A percentile compares a stretch with the other conserved stretches of the same genome.
Conservation (phyloP, 306 rosid genomes). For the Cajanus cajan region DNA sequence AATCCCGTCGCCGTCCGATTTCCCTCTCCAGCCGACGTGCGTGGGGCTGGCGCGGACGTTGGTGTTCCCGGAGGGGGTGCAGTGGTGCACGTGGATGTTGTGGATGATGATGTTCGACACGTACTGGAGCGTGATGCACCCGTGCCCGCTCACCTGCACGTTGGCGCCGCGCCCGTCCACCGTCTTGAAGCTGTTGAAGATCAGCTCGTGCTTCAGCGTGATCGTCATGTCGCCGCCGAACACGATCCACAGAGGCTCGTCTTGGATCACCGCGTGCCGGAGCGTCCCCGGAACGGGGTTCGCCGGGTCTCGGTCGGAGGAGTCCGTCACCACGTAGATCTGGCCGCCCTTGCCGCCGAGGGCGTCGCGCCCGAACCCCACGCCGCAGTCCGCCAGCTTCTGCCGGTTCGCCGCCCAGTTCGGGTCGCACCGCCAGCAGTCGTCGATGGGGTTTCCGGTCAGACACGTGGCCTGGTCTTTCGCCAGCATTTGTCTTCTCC, state of each 20-base stretch:
- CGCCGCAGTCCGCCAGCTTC: constrained; percentile 81
- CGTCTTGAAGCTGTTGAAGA: constrained; percentile 86
- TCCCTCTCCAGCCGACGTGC: constrained; percentile 69
- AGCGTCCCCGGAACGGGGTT: constrained; percentile 87
- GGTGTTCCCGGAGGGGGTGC: constrained; percentile 77
- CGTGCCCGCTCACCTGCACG: constrained; percentile 76
- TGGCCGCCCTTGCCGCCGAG: constrained; percentile 91
- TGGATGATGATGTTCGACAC: constrained; percentile 82
- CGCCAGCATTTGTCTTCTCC: constrained; percentile 48
- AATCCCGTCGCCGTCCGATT: constrained; percentile 93
- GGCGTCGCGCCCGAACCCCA: constrained; percentile 83
- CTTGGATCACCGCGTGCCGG: constrained; percentile 93
- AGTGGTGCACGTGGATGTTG: constrained; percentile 81
- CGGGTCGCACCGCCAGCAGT: constrained; percentile 85
- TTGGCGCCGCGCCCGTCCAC: constrained; percentile 83
- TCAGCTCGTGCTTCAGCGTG: constrained; percentile 71
- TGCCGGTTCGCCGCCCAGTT: constrained; percentile 73
- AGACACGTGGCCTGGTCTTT: constrained; percentile 50
- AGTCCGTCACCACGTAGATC: constrained; percentile 86
- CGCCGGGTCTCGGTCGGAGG: constrained; percentile 75
- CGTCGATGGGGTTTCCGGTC: constrained; percentile 89
- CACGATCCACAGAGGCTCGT: constrained; percentile 82
- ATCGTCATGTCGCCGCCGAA: constrained; percentile 78
- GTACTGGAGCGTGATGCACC: constrained; percentile 85
- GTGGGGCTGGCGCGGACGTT: constrained; percentile 69